Conservation (phyloP, 1,284 basidiomycete genomes). For the Apiotrichum mycotoxinovorans region DNA sequence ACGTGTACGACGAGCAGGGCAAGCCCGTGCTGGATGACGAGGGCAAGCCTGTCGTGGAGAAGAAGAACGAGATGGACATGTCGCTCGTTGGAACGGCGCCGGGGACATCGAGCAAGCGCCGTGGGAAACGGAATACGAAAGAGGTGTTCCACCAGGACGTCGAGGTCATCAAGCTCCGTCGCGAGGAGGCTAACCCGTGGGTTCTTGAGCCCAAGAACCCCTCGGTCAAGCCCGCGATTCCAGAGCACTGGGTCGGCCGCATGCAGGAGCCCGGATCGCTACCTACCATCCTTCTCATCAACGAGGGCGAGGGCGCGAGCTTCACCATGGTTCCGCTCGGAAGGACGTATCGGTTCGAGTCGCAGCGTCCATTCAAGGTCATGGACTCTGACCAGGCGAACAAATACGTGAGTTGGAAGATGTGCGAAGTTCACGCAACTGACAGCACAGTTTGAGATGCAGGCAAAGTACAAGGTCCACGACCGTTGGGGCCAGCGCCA, state of each 20-base stretch:
- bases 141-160: conserved; percentile 45
- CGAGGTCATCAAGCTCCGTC: conserved; percentile 37
- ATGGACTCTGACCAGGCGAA: conserved; percentile 44
- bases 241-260: conserved; percentile 45
- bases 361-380: conserved; percentile 42
- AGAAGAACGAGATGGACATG: conserved; percentile 35
- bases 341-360: conserved; percentile 42
- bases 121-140: conserved; percentile 29
- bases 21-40: conserved; percentile 39
- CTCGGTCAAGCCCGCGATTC: conserved; percentile 9
- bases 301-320: conserved; percentile 32
- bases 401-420: conserved; percentile 30
- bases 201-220: conserved; percentile 37
- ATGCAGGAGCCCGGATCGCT: conserved; percentile 32
- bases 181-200: conserved; percentile 47
- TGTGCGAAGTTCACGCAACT: not conserved
- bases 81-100: conserved; percentile 34
- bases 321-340: conserved; percentile 44
- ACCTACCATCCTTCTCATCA: conserved; percentile 39
- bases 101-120: conserved; percentile 18
- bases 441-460: conserved; percentile 37
- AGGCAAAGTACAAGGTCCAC: conserved; percentile 39
- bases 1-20: conserved; percentile 38
- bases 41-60: conserved; percentile 37
- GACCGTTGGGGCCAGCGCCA: conserved; percentile 42